These are phyloP conservation scores for Fusarium coffeatum DNA, from an alignment of 2,329 filamentous ascomycete genomes.

Conservation along the genomic window DNA sequence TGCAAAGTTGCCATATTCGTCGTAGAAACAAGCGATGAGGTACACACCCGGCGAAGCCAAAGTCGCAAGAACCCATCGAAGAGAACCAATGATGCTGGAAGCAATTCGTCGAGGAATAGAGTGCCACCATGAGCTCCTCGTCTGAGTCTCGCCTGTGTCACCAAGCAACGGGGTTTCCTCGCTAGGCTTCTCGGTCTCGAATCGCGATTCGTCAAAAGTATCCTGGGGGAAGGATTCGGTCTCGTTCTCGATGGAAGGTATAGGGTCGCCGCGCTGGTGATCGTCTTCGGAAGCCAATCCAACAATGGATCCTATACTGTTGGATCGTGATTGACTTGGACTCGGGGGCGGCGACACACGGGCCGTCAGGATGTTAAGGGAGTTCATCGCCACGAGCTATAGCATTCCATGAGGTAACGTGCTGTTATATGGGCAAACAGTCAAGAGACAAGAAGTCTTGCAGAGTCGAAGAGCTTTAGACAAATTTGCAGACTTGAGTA, in stretches of 20 bases:
- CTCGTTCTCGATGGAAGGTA: conserved; percentile 51
- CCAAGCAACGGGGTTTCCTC: conserved; percentile 76
- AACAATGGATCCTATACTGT: conserved; percentile 68
- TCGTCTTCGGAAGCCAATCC: conserved; percentile 57
- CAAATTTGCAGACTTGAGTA: background rate
- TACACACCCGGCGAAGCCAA: conserved; percentile 85
- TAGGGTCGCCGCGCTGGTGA: conserved; percentile 43
- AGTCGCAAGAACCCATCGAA: conserved; percentile 82
- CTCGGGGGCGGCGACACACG: conserved; percentile 75
- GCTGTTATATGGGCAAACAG: background rate
- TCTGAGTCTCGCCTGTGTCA: conserved; percentile 51
- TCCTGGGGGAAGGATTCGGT: conserved; percentile 53
- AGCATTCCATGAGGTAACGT: conserved; percentile 64
- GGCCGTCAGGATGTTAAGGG: conserved; percentile 91
- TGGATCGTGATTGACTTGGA: conserved; percentile 68
- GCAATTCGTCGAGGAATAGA: conserved; percentile 76
- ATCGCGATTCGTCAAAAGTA: conserved; percentile 50
- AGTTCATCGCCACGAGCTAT: conserved; percentile 83
- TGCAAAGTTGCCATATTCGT: conserved; percentile 82
- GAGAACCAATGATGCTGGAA: conserved; percentile 76
- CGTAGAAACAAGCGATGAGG: conserved; percentile 83
- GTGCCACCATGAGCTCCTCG: conserved; percentile 62
- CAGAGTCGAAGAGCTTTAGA: background rate
- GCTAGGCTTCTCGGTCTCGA: conserved; percentile 54
- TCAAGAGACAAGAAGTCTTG: conserved; percentile 4